phyloP scores from a whole-genome alignment of 345 rosid genomes.

The Durio zibethinus region DNA sequence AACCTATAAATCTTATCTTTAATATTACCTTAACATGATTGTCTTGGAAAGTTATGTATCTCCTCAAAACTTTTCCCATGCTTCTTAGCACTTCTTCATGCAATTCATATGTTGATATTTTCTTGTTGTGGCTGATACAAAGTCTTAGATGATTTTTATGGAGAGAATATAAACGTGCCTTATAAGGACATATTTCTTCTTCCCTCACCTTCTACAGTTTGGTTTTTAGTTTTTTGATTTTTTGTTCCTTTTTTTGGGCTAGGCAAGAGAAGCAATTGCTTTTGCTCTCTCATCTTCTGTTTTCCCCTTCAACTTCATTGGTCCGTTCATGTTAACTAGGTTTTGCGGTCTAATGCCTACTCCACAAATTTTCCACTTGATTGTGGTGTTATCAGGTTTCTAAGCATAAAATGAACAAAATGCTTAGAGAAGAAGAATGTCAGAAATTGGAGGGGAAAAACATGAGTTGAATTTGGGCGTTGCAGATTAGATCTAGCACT shows the following conservation, averaged over 20 bases:
- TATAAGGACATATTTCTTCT: not conserved
- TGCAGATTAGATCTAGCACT: too few species aligned
- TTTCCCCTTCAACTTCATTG: not conserved
- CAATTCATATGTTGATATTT: not conserved
- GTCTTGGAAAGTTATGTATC: not conserved
- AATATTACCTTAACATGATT: not conserved
- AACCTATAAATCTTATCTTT: not conserved
- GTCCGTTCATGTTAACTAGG: not conserved
- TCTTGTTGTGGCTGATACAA: not conserved
- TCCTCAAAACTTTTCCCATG: not conserved
- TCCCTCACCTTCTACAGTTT: not conserved
- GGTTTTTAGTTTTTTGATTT: not conserved
- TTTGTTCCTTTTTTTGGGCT: not conserved
- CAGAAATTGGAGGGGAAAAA: not conserved
- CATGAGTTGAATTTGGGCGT: not conserved
- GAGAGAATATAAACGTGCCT: not conserved
- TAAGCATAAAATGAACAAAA: not conserved
- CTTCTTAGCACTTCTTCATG: not conserved
- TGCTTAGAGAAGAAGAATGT: not conserved
- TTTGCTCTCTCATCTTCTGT: not conserved
- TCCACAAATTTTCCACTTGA: not conserved
- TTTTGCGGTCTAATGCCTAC: not conserved
- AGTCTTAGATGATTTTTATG: not conserved
- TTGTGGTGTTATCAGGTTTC: not conserved
- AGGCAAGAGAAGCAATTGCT: not conserved